Evolutionary conservation across 805 yeast species (phyloP), one percentile per base, ranked within the genome.

Genomic region (Starmerella stigmatis): DNA sequence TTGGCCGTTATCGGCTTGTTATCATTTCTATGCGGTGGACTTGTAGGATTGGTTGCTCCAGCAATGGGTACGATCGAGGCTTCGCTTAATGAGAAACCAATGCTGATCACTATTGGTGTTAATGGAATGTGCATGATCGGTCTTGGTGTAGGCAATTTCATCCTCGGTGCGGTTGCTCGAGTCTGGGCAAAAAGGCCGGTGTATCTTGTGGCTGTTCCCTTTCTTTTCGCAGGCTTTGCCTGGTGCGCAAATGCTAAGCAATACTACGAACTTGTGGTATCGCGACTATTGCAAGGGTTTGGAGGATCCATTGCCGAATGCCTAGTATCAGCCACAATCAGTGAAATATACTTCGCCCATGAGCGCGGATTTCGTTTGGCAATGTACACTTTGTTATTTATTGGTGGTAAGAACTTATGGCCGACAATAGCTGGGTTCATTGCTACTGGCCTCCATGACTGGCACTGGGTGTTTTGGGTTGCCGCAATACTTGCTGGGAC

Each of bases 1-100:
- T 60, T 73, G 41, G 64, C 70, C 15, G 29, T 58, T 37, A 52
- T 60, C 20, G 40, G 40, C 8, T 15, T 36, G 4, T 23, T 36
- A 4, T 36, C 40, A 4, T 36, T 36, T 36, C 12, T 36, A 15
- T 23, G 40, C 16, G 40, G 40, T 15, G 40, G 40, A 2, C 21
- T 36, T 5, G 40, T 36, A 4, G 40, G 30, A 8, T 6, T 36
- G 5, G 30, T 36, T 3, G 40, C 40, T 1, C 30, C 40, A 23
- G 40, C 40, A 3, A 36, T 36, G 40, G 40, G 40, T 5, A 25
- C 20, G 4, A 25, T 36, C 15, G 30, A 36, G 25, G n/a, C 12
- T 5, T 29, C 40, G 3, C 15, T 36, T 29, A 20, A 36, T 12
- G 30, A 36, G 15, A 36, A 21, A 4, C 30, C 40, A 4, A 22